phyloP scores from a whole-genome alignment of 371 early-diverging fungal species.

The Synchytrium microbalum region DNA sequence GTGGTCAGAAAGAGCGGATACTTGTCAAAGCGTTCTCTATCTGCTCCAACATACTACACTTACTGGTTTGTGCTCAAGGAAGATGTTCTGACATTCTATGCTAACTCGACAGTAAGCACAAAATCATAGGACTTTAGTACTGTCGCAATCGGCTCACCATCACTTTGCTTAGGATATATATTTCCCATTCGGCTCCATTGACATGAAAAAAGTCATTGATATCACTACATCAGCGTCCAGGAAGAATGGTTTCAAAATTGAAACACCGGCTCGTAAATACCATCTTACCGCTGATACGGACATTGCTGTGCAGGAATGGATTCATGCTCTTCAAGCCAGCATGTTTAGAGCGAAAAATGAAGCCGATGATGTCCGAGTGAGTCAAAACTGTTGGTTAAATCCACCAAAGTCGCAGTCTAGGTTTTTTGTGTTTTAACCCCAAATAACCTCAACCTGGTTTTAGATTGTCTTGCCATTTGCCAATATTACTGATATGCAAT shows the following conservation, averaged over 20 bases:
- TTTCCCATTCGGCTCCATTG: slow-evolving; percentile 59
- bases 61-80: slow-evolving; percentile 66
- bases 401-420: background rate
- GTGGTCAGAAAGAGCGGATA: slow-evolving; percentile 50
- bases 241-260: slow-evolving; percentile 48
- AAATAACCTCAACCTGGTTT: background rate
- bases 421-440: background rate
- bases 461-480: slow-evolving; percentile 41
- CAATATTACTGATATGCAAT: slow-evolving; percentile 52
- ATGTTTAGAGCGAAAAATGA: slow-evolving; percentile 55
- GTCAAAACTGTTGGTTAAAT: slow-evolving; percentile 21
- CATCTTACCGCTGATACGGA: slow-evolving; percentile 46
- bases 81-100: slow-evolving; percentile 54
- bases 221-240: slow-evolving; percentile 43
- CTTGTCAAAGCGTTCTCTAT: slow-evolving; percentile 43
- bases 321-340: slow-evolving; percentile 31
- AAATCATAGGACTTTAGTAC: background rate
- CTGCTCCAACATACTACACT: slow-evolving; percentile 29
- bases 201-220: slow-evolving; percentile 52
- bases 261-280: slow-evolving; percentile 41
- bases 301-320: slow-evolving; percentile 49
- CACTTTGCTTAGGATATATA: slow-evolving; percentile 44
- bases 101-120: slow-evolving; percentile 43
- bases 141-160: background rate
- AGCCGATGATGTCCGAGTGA: slow-evolving; percentile 50